phyloP scores from a whole-genome alignment of 495 filamentous ascomycete genomes.

The Penicillium canariense region DNA sequence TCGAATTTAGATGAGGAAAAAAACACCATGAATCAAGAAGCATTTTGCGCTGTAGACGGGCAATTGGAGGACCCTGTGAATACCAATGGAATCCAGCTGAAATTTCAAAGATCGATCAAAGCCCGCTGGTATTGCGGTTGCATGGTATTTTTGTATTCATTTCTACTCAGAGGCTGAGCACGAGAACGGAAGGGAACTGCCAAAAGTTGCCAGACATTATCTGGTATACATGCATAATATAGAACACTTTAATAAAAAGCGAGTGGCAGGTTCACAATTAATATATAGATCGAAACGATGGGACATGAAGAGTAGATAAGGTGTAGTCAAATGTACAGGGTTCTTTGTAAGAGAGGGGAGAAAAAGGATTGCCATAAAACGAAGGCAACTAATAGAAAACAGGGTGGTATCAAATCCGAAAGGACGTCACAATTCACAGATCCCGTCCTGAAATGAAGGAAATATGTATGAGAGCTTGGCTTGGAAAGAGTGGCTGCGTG shows the following conservation, averaged over 20 bases:
- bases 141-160: not conserved
- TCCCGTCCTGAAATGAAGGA: constrained; percentile 13
- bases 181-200: not conserved
- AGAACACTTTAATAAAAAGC: constrained; percentile 11
- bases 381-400: constrained; percentile 3
- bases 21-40: too few relatives aligned
- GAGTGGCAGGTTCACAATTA: constrained; percentile 25
- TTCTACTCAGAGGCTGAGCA: constrained; percentile 4
- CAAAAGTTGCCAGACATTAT: not conserved
- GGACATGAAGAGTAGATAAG: constrained; percentile 14
- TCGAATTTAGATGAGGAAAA: too few relatives aligned
- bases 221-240: constrained; percentile 10
- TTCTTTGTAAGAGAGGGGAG: not conserved
- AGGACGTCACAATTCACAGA: constrained; percentile 25
- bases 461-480: constrained; percentile 17
- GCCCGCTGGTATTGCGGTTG: too few relatives aligned
- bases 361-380: constrained; percentile 12
- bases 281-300: constrained; percentile 23
- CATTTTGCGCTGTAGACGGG: too few relatives aligned
- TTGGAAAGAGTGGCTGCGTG: constrained; percentile 7
- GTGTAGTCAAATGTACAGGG: constrained; percentile 21
- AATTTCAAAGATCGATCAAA: not conserved
- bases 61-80: too few relatives aligned
- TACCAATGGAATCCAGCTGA: too few relatives aligned
- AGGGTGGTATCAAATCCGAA: constrained; percentile 36